Conservation (phyloP, 2,329 filamentous ascomycete genomes). For the Golovinomyces cichoracearum region DNA sequence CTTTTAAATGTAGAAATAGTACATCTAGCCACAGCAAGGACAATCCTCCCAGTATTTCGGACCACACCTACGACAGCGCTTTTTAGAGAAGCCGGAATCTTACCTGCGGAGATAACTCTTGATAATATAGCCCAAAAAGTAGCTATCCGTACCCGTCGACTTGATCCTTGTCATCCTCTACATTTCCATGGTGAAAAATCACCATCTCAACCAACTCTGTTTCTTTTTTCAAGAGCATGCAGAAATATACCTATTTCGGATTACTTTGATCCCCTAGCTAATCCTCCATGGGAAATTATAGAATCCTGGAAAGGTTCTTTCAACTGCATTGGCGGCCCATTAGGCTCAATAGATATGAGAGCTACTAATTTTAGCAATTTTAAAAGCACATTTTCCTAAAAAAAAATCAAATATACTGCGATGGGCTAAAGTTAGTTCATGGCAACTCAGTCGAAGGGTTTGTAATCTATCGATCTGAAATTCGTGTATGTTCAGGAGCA, state of each 20-base stretch:
- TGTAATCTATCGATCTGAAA: not conserved
- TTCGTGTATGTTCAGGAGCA: not conserved
- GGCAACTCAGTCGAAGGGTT: not conserved
- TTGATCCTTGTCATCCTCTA: not conserved
- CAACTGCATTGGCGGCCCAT: not conserved
- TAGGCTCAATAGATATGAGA: not conserved
- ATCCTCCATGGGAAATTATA: not conserved
- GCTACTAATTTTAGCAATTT: not conserved
- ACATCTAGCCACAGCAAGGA: not conserved
- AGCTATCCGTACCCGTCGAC: not conserved
- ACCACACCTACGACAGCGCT: not conserved
- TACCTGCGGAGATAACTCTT: not conserved
- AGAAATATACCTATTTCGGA: not conserved
- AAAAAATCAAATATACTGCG: not conserved
- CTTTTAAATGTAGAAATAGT: not conserved
- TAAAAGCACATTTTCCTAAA: not conserved
- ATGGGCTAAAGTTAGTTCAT: not conserved
- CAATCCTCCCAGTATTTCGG: not conserved
- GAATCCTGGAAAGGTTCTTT: not conserved
- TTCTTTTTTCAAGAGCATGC: not conserved
- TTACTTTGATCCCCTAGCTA: not conserved
- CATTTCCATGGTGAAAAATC: not conserved
- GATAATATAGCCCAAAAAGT: not conserved
- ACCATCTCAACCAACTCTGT: not conserved
- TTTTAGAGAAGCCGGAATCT: not conserved